Conservation (phyloP, 768 basidiomycete genomes). For the Russula ochroleuca region DNA sequence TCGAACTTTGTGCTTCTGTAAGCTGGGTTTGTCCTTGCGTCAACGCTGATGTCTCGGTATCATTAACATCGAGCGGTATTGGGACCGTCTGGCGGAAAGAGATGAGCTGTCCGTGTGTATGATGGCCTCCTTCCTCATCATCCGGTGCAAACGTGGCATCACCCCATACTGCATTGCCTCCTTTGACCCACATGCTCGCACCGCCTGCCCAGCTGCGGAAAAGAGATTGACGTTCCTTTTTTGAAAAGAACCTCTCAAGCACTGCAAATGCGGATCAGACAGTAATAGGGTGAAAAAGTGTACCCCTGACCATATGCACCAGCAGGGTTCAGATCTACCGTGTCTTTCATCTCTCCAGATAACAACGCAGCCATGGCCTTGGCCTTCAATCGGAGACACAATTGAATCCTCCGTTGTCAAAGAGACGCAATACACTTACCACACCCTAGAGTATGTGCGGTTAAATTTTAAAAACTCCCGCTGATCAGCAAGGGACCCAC, state of each 20-base stretch:
- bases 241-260: slow-evolving; percentile 84
- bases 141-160: slow-evolving; percentile 73
- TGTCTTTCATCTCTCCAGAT: slow-evolving; percentile 95
- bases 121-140: slow-evolving; percentile 48
- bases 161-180: slow-evolving; percentile 84
- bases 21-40: slow-evolving; percentile 9
- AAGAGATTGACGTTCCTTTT: slow-evolving; percentile 80
- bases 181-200: slow-evolving; percentile 93
- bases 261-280: slow-evolving; percentile 40
- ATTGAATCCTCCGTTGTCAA: neutral
- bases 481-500: slow-evolving; percentile 39
- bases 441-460: slow-evolving; percentile 51
- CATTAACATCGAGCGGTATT: slow-evolving; percentile 24
- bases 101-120: slow-evolving; percentile 79
- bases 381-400: slow-evolving; percentile 43
- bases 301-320: slow-evolving; percentile 60
- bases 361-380: slow-evolving; percentile 96
- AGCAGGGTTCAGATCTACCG: slow-evolving; percentile 78
- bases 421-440: slow-evolving; percentile 40
- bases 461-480: neutral
- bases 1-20: slow-evolving; percentile 9
- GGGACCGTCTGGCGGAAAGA: slow-evolving; percentile 54
- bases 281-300: neutral
- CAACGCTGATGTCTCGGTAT: slow-evolving; percentile 15
- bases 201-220: slow-evolving; percentile 96